phyloP scores from a whole-genome alignment of 148 eudicot genomes.

The Agrostemma githago region DNA sequence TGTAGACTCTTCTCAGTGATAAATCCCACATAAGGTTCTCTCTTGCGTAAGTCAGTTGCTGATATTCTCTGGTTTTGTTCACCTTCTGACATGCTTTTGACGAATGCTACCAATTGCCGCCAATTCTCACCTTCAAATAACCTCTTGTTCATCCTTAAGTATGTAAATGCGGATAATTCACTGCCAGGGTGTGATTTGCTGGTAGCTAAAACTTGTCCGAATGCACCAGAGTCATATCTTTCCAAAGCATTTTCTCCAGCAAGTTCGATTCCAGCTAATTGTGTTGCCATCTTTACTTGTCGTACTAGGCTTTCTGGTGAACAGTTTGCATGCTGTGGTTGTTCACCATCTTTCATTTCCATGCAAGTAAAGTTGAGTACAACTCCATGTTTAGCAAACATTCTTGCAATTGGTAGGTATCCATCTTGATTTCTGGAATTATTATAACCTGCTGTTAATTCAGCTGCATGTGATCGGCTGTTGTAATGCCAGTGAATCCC shows the following conservation, averaged over 20 bases:
- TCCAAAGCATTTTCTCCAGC: conserved; percentile 87
- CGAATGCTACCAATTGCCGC: conserved; percentile 68
- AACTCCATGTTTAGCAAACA: conserved; percentile 60
- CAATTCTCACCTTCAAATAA: conserved; percentile 73
- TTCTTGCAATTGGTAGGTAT: conserved; percentile 63
- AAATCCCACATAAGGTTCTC: conserved; percentile 61
- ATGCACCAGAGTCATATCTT: conserved; percentile 63
- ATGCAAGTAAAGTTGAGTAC: conserved; percentile 82
- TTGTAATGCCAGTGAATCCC: conserved; percentile 94
- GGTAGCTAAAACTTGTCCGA: conserved; percentile 49
- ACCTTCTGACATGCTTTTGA: conserved; percentile 72
- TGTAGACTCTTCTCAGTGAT: conserved; percentile 34
- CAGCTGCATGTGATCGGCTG: conserved; percentile 88
- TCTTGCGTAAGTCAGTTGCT: conserved; percentile 38
- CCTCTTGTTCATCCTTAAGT: conserved; percentile 59
- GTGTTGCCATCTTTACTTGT: conserved; percentile 70
- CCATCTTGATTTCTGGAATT: conserved; percentile 66
- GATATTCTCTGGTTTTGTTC: conserved; percentile 38
- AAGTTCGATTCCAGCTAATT: conserved; percentile 48
- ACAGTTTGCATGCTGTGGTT: conserved; percentile 61
- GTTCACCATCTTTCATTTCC: conserved; percentile 91
- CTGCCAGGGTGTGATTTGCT: conserved; percentile 61
- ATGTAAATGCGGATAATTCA: conserved; percentile 63
- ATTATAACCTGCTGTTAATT: conserved; percentile 80
- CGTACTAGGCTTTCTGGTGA: conserved; percentile 81